A percentile compares a stretch with the other conserved stretches of the same genome.
These are phyloP conservation scores for Populus simonii DNA, from an alignment of 345 rosid species.

Conservation along the genomic window DNA sequence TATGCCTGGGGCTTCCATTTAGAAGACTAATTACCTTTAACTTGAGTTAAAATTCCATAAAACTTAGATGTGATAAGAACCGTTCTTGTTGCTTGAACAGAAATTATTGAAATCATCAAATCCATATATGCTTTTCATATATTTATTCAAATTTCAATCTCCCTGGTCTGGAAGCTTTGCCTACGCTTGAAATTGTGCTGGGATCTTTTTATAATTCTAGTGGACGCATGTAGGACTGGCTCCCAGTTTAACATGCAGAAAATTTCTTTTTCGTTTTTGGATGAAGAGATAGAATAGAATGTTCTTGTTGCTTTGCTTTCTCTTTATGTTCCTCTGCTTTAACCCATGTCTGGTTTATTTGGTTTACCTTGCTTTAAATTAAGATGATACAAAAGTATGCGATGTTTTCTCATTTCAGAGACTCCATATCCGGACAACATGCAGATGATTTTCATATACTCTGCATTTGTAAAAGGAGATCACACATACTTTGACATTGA, in stretches of 20 bases:
- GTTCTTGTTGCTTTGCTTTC: neutral
- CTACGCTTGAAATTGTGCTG: neutral
- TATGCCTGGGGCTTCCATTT: neutral
- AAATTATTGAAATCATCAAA: neutral
- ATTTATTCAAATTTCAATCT: too few species aligned
- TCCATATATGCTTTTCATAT: too few species aligned
- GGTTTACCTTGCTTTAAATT: neutral
- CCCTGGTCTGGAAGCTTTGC: neutral
- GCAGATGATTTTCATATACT: constrained; percentile 49
- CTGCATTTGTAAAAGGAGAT: constrained; percentile 55
- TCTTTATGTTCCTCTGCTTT: neutral
- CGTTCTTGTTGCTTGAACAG: neutral
- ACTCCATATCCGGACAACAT: constrained; percentile 49
- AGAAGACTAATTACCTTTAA: neutral
- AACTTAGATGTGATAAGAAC: neutral
- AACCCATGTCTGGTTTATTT: neutral
- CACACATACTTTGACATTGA: constrained; percentile 49
- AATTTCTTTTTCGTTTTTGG: neutral
- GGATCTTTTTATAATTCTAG: neutral
- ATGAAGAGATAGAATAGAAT: neutral
- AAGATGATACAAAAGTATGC: neutral
- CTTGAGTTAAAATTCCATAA: neutral
- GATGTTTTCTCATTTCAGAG: constrained; percentile 39
- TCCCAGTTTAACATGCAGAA: neutral
- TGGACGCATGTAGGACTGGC: neutral